Conservation (phyloP, 257 asterid genomes). For the Ballota nigra region DNA sequence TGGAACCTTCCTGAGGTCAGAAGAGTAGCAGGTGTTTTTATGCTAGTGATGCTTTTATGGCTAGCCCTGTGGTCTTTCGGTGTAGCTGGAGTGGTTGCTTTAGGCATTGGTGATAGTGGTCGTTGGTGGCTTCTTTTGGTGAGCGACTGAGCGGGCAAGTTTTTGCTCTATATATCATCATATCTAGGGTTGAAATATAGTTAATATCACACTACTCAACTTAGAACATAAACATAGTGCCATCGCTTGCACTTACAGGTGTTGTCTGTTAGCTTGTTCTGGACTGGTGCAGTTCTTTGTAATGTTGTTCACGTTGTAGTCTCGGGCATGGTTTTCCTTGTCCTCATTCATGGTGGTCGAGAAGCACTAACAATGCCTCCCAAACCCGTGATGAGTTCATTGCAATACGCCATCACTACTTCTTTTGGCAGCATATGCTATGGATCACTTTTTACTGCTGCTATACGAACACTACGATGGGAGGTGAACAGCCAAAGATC, state of each 20-base stretch:
- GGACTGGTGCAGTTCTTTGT: conserved; percentile 98
- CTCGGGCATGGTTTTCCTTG: conserved; percentile 92
- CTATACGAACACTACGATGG: conserved; percentile 93
- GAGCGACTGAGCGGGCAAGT: conserved; percentile 99
- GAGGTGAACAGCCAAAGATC: conserved; percentile 50
- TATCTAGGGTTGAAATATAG: conserved; percentile 13
- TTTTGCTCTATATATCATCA: conserved; percentile 49
- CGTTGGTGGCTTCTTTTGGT: conserved; percentile 99
- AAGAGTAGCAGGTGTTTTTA: conserved; percentile 65
- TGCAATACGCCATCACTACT: conserved; percentile 76
- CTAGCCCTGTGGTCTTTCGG: conserved; percentile 93
- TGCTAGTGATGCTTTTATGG: conserved; percentile 88
- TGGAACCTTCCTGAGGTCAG: conserved; percentile 79
- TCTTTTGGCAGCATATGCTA: conserved; percentile 98
- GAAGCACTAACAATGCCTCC: conserved; percentile 88
- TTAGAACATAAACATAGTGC: conserved; percentile 12
- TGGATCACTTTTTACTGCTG: conserved; percentile 98
- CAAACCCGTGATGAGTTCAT: conserved; percentile 60
- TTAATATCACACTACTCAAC: conserved; percentile 16
- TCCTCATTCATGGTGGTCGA: conserved; percentile 80
- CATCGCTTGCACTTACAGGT: conserved; percentile 50
- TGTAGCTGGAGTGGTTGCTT: conserved; percentile 86
- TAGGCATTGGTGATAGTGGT: conserved; percentile 75
- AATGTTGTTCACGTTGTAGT: conserved; percentile 86
- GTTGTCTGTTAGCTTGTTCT: conserved; percentile 82